Conservation (phyloP, 441 rosid species). For the Pelargonium citronellum region DNA sequence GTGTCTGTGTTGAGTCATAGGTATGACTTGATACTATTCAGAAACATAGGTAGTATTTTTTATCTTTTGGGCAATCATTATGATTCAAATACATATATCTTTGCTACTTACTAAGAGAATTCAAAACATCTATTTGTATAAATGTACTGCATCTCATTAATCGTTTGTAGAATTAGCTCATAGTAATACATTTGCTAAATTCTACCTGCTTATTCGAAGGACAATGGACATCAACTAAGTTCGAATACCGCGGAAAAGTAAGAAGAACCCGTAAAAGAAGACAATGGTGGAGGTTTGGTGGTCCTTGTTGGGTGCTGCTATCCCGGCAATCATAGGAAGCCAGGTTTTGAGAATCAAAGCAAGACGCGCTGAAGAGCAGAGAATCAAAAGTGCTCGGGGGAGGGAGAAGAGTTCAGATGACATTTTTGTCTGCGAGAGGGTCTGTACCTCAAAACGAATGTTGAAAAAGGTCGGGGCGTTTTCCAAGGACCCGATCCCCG, state of each 20-base stretch:
- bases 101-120: too few species aligned
- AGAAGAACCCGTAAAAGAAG: slow-evolving; percentile 22
- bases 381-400: slow-evolving; percentile 48
- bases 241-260: not conserved
- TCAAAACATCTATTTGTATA: not conserved
- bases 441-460: slow-evolving; percentile 64
- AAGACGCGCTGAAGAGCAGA: slow-evolving; percentile 43
- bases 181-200: not conserved
- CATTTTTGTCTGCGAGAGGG: slow-evolving; percentile 56
- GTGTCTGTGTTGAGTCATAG: too few species aligned
- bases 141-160: not conserved
- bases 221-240: not conserved
- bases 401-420: slow-evolving; percentile 55
- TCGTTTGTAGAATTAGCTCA: not conserved
- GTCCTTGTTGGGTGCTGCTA: slow-evolving; percentile 49
- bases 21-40: too few species aligned
- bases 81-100: too few species aligned
- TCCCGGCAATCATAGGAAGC: slow-evolving; percentile 46
- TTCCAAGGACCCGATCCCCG: slow-evolving; percentile 56
- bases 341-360: slow-evolving; percentile 49
- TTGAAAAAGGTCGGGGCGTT: slow-evolving; percentile 54
- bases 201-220: not conserved
- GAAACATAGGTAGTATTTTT: too few species aligned
- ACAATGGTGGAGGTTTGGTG: slow-evolving; percentile 57
- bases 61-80: too few species aligned